These are phyloP conservation scores for Fomitopsis serialis DNA, from an alignment of 768 basidiomycete genomes.

Conservation along the genomic window DNA sequence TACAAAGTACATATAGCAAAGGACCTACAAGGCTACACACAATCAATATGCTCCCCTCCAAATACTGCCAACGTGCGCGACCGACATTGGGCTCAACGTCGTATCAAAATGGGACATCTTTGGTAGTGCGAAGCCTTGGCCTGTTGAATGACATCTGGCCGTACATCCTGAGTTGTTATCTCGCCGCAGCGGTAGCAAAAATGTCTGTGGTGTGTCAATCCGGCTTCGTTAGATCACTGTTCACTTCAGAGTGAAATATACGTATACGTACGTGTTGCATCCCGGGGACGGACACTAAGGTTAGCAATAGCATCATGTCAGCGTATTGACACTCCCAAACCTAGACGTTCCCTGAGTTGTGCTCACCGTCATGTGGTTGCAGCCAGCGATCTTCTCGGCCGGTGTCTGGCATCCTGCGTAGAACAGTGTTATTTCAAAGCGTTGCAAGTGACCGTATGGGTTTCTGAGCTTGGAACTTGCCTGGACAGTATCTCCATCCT, in stretches of 20 bases:
- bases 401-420: constrained; percentile 37
- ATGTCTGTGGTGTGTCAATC: constrained; percentile 23
- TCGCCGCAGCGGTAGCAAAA: constrained; percentile 31
- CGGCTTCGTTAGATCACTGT: neutral
- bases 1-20: too few relatives aligned
- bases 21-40: too few relatives aligned
- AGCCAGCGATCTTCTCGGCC: constrained; percentile 27
- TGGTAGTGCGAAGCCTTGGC: too few relatives aligned
- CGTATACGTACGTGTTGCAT: constrained; percentile 29
- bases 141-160: constrained; percentile 17
- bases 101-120: too few relatives aligned
- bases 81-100: too few relatives aligned
- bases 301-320: neutral
- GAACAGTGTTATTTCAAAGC: neutral
- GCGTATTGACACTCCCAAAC: neutral
- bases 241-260: neutral
- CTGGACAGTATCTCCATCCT: constrained; percentile 65
- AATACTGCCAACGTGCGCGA: too few relatives aligned
- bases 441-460: neutral
- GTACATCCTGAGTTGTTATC: constrained; percentile 24
- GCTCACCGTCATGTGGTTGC: constrained; percentile 33
- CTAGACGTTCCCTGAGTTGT: too few relatives aligned
- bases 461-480: constrained; percentile 24
- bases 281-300: constrained; percentile 25
- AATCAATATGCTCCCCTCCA: too few relatives aligned